Evolutionary conservation across 164 flowering plant species (phyloP), one percentile per base, ranked within the genome.

Genomic region (Stephania cephalantha): DNA sequence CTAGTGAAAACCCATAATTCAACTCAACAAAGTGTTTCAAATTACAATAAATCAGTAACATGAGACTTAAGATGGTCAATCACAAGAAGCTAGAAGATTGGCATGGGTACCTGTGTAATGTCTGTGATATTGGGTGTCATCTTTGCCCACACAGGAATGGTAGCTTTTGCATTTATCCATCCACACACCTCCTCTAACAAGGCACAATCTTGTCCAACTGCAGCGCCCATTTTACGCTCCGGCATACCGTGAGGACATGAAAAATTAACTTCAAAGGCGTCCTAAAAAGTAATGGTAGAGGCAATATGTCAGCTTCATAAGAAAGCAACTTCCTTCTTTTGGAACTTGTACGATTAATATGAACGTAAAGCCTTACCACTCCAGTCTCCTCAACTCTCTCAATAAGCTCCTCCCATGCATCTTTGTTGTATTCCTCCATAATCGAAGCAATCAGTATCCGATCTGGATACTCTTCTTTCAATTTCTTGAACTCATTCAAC

Each of bases 161-260:
- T 92, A 63, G 99, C 99, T 84, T 92, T 92, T 13, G 90, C 97
- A 85, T 96, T 96, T 65, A 96, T 84, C 99, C 99, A 96, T 71
- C 88, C 99, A 80, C 97, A 91, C 75, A 92, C 91, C 84, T 96
- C 99, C 80, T 88, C 98, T 85, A 96, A 81, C 76, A 96, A 79
- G 0, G 77, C 90, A 82, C 98, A 94, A 83, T 94, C 97, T 83
- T 94, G 92, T 13, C 99, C 99, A 70, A 96, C 97, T 17, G 99
- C 99, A 79, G 98, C 99, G 74, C 99, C 98, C 99, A 96, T 96
- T 79, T 84, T 94, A 46, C 99, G 91, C 84, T 96, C 99, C 22
- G 99, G 99, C 98, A 96, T 96, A 53, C 98, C 99, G 82, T 96
- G 99, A 75, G 99, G 99, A 73, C 99, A 96, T 22, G 99, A 96